Conservation (phyloP, 2,329 filamentous ascomycete species). For the Huntiella bhutanensis region DNA sequence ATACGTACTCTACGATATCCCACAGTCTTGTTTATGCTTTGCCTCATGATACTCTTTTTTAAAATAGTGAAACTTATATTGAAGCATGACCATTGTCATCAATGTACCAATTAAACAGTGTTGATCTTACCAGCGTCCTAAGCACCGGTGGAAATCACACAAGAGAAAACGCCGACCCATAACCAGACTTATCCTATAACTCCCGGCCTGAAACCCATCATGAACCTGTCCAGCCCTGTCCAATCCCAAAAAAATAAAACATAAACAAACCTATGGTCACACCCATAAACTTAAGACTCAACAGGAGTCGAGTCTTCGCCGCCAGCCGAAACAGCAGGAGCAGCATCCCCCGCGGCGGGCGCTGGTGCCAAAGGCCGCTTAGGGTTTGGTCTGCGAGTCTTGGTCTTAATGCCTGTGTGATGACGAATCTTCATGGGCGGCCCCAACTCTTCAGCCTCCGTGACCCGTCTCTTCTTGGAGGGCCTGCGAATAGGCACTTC, state of each 20-base stretch:
- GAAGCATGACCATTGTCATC: too few relatives aligned
- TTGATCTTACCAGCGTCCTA: too few relatives aligned
- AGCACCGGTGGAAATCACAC: neutral
- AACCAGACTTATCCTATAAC: neutral
- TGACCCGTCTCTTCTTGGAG: slow-evolving; percentile 17
- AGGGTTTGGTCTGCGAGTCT: slow-evolving; percentile 7
- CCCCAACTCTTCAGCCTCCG: slow-evolving; percentile 14
- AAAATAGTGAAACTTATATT: too few relatives aligned
- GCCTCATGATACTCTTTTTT: too few relatives aligned
- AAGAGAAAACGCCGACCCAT: neutral
- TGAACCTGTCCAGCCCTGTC: neutral
- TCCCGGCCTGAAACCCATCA: too few relatives aligned
- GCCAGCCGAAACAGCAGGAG: neutral
- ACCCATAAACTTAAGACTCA: neutral
- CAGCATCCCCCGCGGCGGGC: neutral
- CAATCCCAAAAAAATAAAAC: neutral
- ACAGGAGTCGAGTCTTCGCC: neutral
- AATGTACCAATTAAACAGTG: too few relatives aligned
- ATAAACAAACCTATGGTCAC: neutral
- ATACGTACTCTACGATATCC: too few relatives aligned
- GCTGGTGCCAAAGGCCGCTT: slow-evolving; percentile 5
- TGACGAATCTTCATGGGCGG: slow-evolving; percentile 17
- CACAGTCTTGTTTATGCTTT: too few relatives aligned
- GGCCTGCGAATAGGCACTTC: slow-evolving; percentile 4
- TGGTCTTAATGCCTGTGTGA: slow-evolving; percentile 12